Conservation (phyloP, 2,329 filamentous ascomycete species). For the Ophiostoma angusticollis region DNA sequence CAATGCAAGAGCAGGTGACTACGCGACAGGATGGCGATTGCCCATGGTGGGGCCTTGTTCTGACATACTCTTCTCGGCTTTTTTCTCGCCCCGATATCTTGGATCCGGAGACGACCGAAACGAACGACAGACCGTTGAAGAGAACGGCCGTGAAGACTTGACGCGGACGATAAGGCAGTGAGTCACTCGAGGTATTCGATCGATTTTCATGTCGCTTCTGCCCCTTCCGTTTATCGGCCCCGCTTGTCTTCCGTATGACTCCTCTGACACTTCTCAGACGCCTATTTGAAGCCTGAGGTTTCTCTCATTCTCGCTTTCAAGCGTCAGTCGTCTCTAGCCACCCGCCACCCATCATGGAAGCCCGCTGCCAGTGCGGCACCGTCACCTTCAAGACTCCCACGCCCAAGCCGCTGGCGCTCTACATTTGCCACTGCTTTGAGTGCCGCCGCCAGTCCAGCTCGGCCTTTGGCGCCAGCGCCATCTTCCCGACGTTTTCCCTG, state of each 20-base stretch:
- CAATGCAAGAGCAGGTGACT: slow-evolving; percentile 2
- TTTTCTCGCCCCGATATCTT: neutral
- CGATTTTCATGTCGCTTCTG: too few species aligned
- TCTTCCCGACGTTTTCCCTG: slow-evolving; percentile 53
- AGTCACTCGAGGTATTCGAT: too few species aligned
- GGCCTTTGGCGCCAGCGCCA: slow-evolving; percentile 56
- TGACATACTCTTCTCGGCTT: neutral
- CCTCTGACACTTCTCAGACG: too few species aligned
- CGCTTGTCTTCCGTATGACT: neutral
- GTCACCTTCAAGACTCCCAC: slow-evolving; percentile 14
- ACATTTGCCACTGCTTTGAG: slow-evolving; percentile 16
- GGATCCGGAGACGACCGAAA: too few species aligned
- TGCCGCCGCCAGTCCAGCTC: slow-evolving; percentile 15
- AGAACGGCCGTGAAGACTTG: too few species aligned
- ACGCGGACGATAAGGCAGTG: too few species aligned
- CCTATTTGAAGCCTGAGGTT: slow-evolving; percentile 1
- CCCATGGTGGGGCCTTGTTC: too few species aligned
- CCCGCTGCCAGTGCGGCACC: slow-evolving; percentile 15
- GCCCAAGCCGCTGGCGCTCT: slow-evolving; percentile 13
- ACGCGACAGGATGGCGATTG: slow-evolving; percentile 8
- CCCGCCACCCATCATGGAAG: slow-evolving; percentile 11
- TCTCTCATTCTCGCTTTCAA: neutral
- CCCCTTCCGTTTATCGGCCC: neutral
- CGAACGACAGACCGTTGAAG: too few species aligned
- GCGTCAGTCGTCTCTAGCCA: neutral